A percentile compares a stretch with the other conserved stretches of the same genome.
phyloP scores from a whole-genome alignment of 2,329 filamentous ascomycete species.

The Cytospora piceae region DNA sequence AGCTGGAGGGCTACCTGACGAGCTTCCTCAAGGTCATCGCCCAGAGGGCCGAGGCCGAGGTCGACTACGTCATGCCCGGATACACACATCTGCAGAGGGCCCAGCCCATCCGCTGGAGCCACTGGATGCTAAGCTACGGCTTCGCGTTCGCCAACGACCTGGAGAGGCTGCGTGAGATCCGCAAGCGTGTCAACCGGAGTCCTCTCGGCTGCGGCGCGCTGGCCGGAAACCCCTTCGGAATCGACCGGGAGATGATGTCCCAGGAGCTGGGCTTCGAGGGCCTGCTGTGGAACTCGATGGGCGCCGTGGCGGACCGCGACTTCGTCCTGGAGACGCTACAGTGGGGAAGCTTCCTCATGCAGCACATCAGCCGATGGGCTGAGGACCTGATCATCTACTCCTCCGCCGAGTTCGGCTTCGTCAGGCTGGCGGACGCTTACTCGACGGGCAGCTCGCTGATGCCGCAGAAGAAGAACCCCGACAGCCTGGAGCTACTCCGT shows the following conservation, averaged over 20 bases:
- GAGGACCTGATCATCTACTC: conserved; percentile 88
- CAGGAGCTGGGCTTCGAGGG: conserved; percentile 80
- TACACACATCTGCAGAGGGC: conserved; percentile 89
- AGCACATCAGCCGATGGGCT: conserved; percentile 77
- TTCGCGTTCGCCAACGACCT: conserved; percentile 74
- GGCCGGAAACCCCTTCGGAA: conserved; percentile 80
- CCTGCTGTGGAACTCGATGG: conserved; percentile 77
- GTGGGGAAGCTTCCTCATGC: conserved; percentile 78
- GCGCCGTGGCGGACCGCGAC: conserved; percentile 75
- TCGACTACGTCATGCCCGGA: conserved; percentile 80
- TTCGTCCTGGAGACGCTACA: conserved; percentile 82
- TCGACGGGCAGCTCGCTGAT: conserved; percentile 76
- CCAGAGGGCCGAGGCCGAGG: conserved; percentile 71
- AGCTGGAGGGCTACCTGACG: conserved; percentile 70
- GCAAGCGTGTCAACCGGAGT: conserved; percentile 71
- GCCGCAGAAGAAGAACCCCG: conserved; percentile 85
- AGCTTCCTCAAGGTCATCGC: conserved; percentile 72
- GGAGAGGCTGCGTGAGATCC: conserved; percentile 74
- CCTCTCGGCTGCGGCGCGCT: conserved; percentile 78
- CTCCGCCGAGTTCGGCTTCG: conserved; percentile 74
- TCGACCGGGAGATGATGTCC: conserved; percentile 79
- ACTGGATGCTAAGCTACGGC: conserved; percentile 79
- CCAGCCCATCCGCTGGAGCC: conserved; percentile 77
- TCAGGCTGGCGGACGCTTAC: conserved; percentile 78
- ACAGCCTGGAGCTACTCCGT: conserved; percentile 74